Evolutionary conservation across 352 stramenopile genomes (phyloP), one percentile per base, ranked within the genome.

Genomic region (Globisporangium nodosum): DNA sequence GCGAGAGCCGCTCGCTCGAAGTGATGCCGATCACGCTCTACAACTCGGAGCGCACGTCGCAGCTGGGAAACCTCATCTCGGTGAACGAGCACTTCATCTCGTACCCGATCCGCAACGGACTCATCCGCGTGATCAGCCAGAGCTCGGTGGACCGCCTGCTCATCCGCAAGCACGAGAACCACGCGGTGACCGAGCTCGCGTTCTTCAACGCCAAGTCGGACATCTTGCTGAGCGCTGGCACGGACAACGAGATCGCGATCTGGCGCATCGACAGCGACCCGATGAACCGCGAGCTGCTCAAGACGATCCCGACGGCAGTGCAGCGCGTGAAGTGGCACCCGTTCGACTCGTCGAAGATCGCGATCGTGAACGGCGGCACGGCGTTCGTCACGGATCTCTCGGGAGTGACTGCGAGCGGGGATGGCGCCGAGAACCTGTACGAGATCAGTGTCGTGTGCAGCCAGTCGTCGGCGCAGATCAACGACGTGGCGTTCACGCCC

Each of bases 71-170:
- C 58, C 71, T 94, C 40, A 83, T 94, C 31, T 87, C 78, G 11
- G 80, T 94, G 39, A 94, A 89, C 59, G 74, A 90, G 46, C 69
- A 92, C 40, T 94, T 90, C 68, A 92, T 94, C 55, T 90, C 81
- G 64, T 94, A 94, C 67, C 85, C 85, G 49, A 94, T 91, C 49
- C 75, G 81, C 30, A 92, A 92, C 54, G 85, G 85, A 9, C 66
- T 94, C 46, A 88, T 94, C 46, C 85, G 85, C n/a, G 74, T 94
- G 16, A 87, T 94, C 42, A 88, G 76, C 57, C 82, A 94, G 65
- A 86, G 70, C 59, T 90, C 82, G 1, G 85, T 87, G 3, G 77
- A 91, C 49, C 70, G 85, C 30, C 52, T 91, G 49, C 65, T 94
- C 37, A 65, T 94, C 30, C 74, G 85, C 27, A 85, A 88, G 56